A percentile compares a stretch with the other conserved stretches of the same genome.
phyloP scores from a whole-genome alignment of 192 early-diverging fungal species.

The Coemansia sp. region DNA sequence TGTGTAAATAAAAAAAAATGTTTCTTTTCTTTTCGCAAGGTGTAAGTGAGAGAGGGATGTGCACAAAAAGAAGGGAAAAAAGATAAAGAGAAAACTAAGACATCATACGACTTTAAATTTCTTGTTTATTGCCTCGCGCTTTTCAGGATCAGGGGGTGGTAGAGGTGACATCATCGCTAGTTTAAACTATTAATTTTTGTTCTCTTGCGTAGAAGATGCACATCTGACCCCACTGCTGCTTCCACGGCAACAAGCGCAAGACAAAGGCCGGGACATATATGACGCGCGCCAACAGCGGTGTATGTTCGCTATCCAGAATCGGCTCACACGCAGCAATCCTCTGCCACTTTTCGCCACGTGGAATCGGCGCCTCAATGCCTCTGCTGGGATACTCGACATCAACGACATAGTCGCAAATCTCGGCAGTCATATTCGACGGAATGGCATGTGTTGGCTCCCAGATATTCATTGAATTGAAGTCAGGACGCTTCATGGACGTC shows the following conservation, averaged over 20 bases:
- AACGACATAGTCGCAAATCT: constrained; percentile 32
- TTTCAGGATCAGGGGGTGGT: neutral
- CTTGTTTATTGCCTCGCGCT: neutral
- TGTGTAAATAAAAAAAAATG: no score
- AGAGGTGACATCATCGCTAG: neutral
- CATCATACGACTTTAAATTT: neutral
- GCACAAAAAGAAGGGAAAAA: neutral
- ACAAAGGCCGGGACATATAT: constrained; percentile 26
- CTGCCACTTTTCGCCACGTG: neutral
- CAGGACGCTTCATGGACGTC: constrained; percentile 11
- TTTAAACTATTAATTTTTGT: neutral
- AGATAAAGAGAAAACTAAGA: neutral
- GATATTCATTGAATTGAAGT: constrained; percentile 39
- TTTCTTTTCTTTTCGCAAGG: constrained; percentile 3
- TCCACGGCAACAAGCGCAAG: constrained; percentile 1
- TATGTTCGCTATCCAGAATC: constrained; percentile 25
- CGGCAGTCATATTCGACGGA: neutral
- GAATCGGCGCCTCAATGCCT: neutral
- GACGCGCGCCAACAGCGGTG: constrained; percentile 18
- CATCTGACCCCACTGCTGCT: constrained; percentile 34
- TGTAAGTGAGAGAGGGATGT: neutral
- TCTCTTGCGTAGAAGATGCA: constrained; percentile 13
- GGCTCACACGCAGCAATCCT: constrained; percentile 17
- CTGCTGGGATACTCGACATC: constrained; percentile 17
- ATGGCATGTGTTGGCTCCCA: constrained; percentile 43